Percentiles rank a stretch among this genome's conserved stretches.
Conservation (phyloP, 805 yeast genomes). For the Nadsonia fulvescens region DNA sequence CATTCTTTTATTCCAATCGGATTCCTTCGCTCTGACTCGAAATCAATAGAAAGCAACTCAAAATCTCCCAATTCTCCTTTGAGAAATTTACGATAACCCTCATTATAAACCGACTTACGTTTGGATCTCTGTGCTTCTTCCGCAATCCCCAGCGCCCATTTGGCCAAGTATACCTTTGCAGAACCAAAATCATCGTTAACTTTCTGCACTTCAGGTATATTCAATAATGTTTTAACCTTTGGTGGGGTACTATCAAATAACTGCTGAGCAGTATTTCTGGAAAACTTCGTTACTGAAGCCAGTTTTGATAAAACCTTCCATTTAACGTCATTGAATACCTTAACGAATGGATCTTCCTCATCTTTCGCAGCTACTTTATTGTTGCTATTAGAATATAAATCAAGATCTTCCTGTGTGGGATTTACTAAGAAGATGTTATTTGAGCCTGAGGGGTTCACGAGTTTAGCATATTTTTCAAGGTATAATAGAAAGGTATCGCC, state of each 20-base stretch:
- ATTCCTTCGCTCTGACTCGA: constrained; percentile 39
- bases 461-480: constrained; percentile 34
- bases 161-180: constrained; percentile 80
- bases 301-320: constrained; percentile 78
- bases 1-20: constrained; percentile 61
- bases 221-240: constrained; percentile 37
- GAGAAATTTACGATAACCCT: constrained; percentile 14
- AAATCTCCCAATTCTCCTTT: constrained; percentile 20
- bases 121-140: constrained; percentile 61
- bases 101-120: constrained; percentile 14
- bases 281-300: constrained; percentile 53
- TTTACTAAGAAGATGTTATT: constrained; percentile 57
- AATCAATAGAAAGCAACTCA: constrained; percentile 26
- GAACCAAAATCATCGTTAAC: constrained; percentile 85
- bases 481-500: constrained; percentile 57
- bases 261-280: constrained; percentile 45
- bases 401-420: constrained; percentile 50
- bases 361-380: constrained; percentile 20
- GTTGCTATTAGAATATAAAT: constrained; percentile 34
- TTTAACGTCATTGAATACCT: constrained; percentile 46
- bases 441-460: constrained; percentile 56
- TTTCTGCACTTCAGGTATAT: constrained; percentile 61
- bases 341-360: constrained; percentile 23
- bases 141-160: constrained; percentile 91
- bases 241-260: constrained; percentile 42